phyloP scores from a whole-genome alignment of 306 rosid genomes.

The Citrullus amarus region DNA sequence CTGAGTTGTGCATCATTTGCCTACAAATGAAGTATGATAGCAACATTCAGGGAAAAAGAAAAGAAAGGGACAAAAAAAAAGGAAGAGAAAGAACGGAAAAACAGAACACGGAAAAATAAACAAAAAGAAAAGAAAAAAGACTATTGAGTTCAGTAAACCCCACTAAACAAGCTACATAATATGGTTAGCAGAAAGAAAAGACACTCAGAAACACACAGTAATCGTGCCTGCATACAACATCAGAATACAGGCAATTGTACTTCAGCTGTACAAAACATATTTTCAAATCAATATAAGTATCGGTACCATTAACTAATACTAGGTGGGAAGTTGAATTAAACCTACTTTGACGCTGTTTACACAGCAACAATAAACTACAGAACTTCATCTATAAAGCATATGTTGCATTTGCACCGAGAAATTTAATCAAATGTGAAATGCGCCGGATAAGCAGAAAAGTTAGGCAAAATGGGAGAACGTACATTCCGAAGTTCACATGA shows the following conservation, averaged over 20 bases:
- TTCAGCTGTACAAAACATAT: neutral
- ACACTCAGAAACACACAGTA: neutral
- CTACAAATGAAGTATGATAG: conserved; percentile 30
- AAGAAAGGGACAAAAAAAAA: too few relatives aligned
- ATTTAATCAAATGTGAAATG: neutral
- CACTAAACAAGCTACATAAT: neutral
- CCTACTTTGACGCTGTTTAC: neutral
- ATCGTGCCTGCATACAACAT: neutral
- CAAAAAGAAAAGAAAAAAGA: too few relatives aligned
- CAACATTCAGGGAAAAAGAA: conserved; percentile 11
- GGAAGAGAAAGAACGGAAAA: too few relatives aligned
- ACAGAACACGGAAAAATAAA: too few relatives aligned
- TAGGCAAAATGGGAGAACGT: neutral
- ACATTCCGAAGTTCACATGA: neutral
- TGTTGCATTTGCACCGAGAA: neutral
- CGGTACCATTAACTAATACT: neutral
- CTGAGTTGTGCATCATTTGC: conserved; percentile 99
- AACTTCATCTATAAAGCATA: neutral
- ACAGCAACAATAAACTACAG: neutral
- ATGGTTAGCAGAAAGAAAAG: neutral
- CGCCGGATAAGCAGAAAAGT: neutral
- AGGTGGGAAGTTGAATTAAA: neutral
- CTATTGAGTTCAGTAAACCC: too few relatives aligned
- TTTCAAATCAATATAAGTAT: neutral
- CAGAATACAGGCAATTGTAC: neutral